phyloP scores from a whole-genome alignment of 1,139 yeast genomes.

The Yamadazyma sp. region DNA sequence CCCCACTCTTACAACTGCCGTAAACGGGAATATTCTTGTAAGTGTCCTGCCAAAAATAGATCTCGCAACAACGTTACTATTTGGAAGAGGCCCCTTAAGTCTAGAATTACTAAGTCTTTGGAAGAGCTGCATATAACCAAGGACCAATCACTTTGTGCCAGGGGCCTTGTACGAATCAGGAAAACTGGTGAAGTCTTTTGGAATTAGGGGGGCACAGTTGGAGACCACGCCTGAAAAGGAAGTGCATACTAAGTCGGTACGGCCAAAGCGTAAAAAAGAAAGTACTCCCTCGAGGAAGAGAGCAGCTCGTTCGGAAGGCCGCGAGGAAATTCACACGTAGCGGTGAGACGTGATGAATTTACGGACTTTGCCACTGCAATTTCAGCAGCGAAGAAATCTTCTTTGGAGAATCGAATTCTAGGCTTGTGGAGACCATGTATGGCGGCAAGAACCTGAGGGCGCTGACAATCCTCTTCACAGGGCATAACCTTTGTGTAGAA shows the following conservation, averaged over 20 bases:
- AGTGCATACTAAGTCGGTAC: no score
- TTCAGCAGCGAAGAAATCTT: neutral
- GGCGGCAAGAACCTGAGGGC: neutral
- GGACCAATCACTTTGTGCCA: neutral
- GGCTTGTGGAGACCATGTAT: neutral
- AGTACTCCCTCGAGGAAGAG: no score
- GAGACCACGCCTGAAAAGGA: neutral
- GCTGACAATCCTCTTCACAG: neutral
- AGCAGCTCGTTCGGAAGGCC: no score
- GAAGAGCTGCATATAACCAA: neutral
- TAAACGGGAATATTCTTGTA: neutral
- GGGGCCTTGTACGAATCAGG: neutral
- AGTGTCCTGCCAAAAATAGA: neutral
- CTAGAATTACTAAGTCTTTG: neutral
- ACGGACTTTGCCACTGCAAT: no score
- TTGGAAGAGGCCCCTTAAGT: neutral
- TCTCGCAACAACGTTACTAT: no score
- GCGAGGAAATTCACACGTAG: no score
- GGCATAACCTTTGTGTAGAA: neutral
- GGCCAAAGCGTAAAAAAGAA: no score
- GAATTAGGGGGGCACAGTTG: conserved; percentile 1
- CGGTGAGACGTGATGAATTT: no score
- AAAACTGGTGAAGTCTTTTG: neutral
- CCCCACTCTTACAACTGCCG: neutral
- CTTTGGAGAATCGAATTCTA: neutral